Evolutionary conservation across 371 early-diverging fungal genomes (phyloP), one percentile per base, ranked within the genome.

Genomic region (Mortierella sp.): DNA sequence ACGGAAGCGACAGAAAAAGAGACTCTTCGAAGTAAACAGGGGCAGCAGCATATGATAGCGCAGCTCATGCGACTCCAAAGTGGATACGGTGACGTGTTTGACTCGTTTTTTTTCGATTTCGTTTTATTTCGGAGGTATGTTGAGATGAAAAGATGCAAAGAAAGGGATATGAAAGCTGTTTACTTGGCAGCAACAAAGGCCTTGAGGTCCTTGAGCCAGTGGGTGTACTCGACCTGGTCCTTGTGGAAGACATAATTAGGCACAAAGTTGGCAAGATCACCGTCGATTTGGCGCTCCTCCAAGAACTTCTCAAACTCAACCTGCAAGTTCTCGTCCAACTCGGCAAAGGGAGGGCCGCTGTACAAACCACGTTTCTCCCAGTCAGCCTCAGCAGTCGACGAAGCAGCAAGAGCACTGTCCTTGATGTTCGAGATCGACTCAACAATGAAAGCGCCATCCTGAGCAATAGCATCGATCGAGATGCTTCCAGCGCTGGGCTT

Each of bases 211-310:
- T 93, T 90, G 57, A 98, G 90, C 99, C 99, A 98, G 80, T 90
- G 83, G 21, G 92, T 89, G 89, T 98, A 98, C 91, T 98, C 99
- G 78, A 92, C 91, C 92, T 97, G 98, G 89, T 98, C 99, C 94
- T 98, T 98, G 92, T 92, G 93, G 89, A 97, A 97, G 77, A 97
- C 92, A 89, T 96, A 98, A 80, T 91, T 93, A 72, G 96, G 95
- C 77, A 98, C 93, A 87, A 97, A 97, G 78, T 93, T 91, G 65
- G 97, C 95, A 70, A 97, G 90, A 11, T 91, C 94, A 34, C 94
- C 91, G 79, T 96, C 94, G 80, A 98, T 93, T 74, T 96, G 96
- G 78, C 97, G 96, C 88, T 96, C 98, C 81, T 95, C 95, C 74
- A 98, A 91, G 90, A 94, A 98, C 74, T 91, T 90, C 83, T 94